These are phyloP conservation scores for Flaveria bidentis DNA, from an alignment of 129 eudicot species.

Conservation along the genomic window DNA sequence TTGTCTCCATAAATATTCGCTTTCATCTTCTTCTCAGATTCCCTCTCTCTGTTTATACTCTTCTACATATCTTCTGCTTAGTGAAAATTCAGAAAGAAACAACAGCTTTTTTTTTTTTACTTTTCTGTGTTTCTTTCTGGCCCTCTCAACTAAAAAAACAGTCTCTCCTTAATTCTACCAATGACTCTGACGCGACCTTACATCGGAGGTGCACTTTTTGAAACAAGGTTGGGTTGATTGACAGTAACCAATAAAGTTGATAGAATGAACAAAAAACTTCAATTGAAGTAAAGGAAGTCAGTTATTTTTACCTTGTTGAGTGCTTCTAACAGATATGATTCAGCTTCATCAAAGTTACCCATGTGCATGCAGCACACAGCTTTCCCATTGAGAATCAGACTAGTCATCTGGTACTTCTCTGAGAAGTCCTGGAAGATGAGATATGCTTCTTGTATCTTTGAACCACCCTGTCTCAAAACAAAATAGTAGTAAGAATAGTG, in stretches of 20 bases:
- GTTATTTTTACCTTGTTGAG: conserved; percentile 65
- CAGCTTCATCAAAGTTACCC: conserved; percentile 96
- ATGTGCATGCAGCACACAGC: conserved; percentile 99
- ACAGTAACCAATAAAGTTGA: not conserved
- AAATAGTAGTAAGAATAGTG: conserved; percentile 8
- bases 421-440: conserved; percentile 97
- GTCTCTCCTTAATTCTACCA: too few species aligned
- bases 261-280: not conserved
- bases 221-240: not conserved
- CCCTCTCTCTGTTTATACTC: too few species aligned
- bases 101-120: too few species aligned
- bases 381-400: conserved; percentile 84
- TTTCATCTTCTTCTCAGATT: too few species aligned
- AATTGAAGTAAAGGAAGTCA: not conserved
- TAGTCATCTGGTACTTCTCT: conserved; percentile 85
- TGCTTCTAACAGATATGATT: conserved; percentile 84
- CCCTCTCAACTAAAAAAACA: too few species aligned
- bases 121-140: too few species aligned
- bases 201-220: too few species aligned
- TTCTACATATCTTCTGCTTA: too few species aligned
- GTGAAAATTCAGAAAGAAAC: too few species aligned
- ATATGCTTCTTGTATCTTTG: conserved; percentile 98
- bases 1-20: too few species aligned
- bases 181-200: too few species aligned
- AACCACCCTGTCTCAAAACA: conserved; percentile 73